Conservation (phyloP, 352 stramenopile genomes). For the Pythium brachiatum region DNA sequence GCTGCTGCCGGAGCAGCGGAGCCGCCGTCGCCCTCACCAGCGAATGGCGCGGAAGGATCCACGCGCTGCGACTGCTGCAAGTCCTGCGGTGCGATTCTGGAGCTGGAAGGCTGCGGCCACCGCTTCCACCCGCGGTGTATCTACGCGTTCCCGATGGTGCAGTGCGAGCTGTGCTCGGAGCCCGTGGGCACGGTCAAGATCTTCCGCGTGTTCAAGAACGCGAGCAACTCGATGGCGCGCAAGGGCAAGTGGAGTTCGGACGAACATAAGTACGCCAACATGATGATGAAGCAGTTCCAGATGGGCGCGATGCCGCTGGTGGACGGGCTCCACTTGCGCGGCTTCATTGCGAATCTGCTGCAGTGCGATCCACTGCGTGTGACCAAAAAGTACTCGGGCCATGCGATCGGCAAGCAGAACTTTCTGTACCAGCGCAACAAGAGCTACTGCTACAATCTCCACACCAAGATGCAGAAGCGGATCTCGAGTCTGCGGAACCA, state of each 20-base stretch:
- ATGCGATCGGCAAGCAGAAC: constrained; percentile 79
- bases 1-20: not conserved
- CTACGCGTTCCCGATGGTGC: constrained; percentile 58
- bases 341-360: constrained; percentile 71
- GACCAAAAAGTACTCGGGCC: constrained; percentile 77
- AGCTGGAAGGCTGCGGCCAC: constrained; percentile 68
- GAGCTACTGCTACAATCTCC: constrained; percentile 71
- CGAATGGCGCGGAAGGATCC: constrained; percentile 32
- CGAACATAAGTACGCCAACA: constrained; percentile 79
- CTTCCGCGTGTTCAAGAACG: constrained; percentile 46
- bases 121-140: constrained; percentile 78
- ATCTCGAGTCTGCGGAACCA: constrained; percentile 78
- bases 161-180: constrained; percentile 62
- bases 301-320: constrained; percentile 62
- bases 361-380: constrained; percentile 81
- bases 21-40: not conserved
- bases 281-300: constrained; percentile 85
- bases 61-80: constrained; percentile 73
- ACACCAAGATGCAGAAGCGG: constrained; percentile 77
- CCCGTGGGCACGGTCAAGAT: constrained; percentile 42
- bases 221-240: constrained; percentile 43
- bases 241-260: constrained; percentile 77
- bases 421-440: constrained; percentile 63
- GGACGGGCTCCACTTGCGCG: constrained; percentile 64
- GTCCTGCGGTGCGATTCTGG: constrained; percentile 61